These are phyloP conservation scores for Dendrobium catenatum DNA, from an alignment of 106 monocot genomes.

Conservation along the genomic window DNA sequence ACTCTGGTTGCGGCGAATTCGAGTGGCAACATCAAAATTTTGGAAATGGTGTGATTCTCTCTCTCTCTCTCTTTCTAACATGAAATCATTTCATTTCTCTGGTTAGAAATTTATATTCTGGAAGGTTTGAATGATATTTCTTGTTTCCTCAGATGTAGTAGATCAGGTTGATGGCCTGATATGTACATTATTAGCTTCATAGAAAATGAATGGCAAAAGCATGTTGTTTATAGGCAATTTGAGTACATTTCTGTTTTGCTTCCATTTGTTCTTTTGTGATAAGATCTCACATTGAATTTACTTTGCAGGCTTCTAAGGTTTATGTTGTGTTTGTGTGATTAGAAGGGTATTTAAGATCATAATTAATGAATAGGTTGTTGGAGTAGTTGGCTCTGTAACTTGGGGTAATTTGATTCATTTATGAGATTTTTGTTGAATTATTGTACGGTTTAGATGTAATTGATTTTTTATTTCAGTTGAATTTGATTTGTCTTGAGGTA, in stretches of 20 bases:
- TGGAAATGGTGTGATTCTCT: conserved; percentile 66
- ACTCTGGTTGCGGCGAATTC: conserved; percentile 83
- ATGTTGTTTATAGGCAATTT: not conserved
- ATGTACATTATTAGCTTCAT: not conserved
- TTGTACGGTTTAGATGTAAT: too few species aligned
- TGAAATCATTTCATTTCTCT: not conserved
- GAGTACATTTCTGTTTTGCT: not conserved
- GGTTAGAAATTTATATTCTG: not conserved
- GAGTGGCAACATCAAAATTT: conserved; percentile 72
- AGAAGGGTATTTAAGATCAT: not conserved
- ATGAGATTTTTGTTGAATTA: too few species aligned
- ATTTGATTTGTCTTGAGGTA: too few species aligned
- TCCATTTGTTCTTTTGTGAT: not conserved
- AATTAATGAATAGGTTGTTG: too few species aligned
- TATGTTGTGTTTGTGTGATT: not conserved
- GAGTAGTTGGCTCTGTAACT: too few species aligned
- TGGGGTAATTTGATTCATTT: too few species aligned
- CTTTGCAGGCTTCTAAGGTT: not conserved
- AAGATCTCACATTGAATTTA: too few species aligned
- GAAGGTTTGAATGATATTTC: not conserved
- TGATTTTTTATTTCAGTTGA: too few species aligned
- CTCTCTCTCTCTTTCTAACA: not conserved
- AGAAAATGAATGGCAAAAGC: not conserved
- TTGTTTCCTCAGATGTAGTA: not conserved
- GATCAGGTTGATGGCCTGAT: conserved; percentile 2